Evolutionary conservation across 2,329 filamentous ascomycete species (phyloP), one percentile per base, ranked within the genome.

Genomic region (Dactylellina leptospora): DNA sequence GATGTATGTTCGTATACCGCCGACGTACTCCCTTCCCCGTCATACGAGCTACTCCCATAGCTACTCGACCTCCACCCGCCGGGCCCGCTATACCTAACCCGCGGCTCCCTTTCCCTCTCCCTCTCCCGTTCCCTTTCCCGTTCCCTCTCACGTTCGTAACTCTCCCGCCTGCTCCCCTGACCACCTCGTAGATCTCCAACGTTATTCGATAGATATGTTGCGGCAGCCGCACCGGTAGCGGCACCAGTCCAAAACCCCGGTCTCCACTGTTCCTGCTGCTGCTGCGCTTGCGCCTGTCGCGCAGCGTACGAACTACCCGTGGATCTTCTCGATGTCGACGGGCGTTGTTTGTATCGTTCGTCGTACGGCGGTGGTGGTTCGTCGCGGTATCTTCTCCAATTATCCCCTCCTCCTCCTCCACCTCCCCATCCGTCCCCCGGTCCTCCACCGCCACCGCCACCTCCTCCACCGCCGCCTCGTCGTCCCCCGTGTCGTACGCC

Each of bases 181-280:
- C 63, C 36, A n/a, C n/a, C n/a, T n/a, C n/a, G n/a, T 50, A 13
- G 27, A 30, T n/a, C 2, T 13, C 28, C 36, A 16, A 18, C 20
- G 25, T 59, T 71, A 59, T 71, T 71, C 40, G 42, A 33, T 36
- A 71, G 6, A 40, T 71, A 71, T 4, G 42, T 44, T 13, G 55
- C 60, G 1, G 51, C 51, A 25, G 69, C 60, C 0, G 69, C 69
- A 4, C 69, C 69, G 3, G 69, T 61, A n/a, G 69, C 69, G 0
- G 69, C 69, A 6, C 69, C 69, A 5, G 69, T 60, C 69, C 69
- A 73, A 44, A 73, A 73, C n/a, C 69, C 69, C 9, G 69, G 69
- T 28, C 60, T 53, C 60, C 60, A 73, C 11, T 61, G 53, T 25
- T 64, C 69, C 18, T 58, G 66, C n/a, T 20, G 27, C 13, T 50